Percentiles rank a stretch among this genome's conserved stretches.
Evolutionary conservation across 768 basidiomycete species (phyloP).

Genomic region (Leccinum subtestaceum): DNA sequence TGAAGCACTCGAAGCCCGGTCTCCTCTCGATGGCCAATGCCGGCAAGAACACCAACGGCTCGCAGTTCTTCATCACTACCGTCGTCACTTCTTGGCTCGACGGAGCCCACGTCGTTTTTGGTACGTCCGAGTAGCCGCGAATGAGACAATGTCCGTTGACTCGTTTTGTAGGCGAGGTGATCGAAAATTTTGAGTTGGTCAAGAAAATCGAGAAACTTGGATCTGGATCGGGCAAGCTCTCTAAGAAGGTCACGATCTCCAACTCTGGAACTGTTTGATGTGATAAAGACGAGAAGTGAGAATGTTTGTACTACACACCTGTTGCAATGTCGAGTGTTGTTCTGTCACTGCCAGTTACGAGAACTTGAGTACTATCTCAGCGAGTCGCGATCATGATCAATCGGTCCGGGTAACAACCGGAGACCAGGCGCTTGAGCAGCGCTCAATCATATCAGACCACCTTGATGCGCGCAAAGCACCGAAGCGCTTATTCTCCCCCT

Average conservation of each 20-base stretch:
- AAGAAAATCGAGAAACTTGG: background rate
- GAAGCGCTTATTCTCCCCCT: background rate
- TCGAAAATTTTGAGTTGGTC: background rate
- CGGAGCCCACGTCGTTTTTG: slow-evolving; percentile 16
- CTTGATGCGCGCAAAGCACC: background rate
- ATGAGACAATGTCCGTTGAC: background rate
- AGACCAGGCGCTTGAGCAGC: background rate
- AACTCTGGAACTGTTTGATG: background rate
- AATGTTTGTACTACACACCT: background rate
- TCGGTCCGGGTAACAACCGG: background rate
- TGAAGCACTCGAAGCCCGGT: slow-evolving; percentile 70
- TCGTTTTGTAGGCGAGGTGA: slow-evolving; percentile 6
- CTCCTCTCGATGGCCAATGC: slow-evolving; percentile 81
- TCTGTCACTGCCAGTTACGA: background rate
- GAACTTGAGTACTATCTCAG: background rate
- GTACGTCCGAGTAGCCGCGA: slow-evolving; percentile 1
- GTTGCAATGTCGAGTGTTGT: background rate
- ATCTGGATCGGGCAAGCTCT: background rate
- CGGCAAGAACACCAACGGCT: slow-evolving; percentile 81
- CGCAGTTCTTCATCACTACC: slow-evolving; percentile 91
- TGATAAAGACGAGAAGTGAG: background rate
- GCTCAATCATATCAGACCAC: background rate
- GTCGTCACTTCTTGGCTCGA: slow-evolving; percentile 44
- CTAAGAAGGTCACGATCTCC: background rate
- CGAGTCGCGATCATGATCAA: background rate